phyloP scores from a whole-genome alignment of 768 basidiomycete genomes.

The Holtermanniella nyarrowii region DNA sequence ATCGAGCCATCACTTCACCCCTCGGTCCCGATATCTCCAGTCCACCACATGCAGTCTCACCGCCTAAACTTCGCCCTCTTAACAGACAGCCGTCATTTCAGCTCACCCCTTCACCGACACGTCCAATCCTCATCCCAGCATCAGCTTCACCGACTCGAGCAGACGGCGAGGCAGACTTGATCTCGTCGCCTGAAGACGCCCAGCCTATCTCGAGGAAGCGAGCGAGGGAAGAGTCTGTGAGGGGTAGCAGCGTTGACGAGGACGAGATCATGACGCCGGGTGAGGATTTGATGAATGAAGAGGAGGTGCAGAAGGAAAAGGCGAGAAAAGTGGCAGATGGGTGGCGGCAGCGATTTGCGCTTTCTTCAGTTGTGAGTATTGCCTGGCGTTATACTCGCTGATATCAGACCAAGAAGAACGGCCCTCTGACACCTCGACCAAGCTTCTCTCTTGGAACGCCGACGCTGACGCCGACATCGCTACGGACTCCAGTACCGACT shows the following conservation, averaged over 20 bases:
- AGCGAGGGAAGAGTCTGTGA: not conserved
- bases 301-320: not conserved
- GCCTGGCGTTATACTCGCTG: not conserved
- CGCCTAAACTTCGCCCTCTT: not conserved
- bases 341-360: not conserved
- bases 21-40: constrained; percentile 6
- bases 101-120: not conserved
- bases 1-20: constrained; percentile 7
- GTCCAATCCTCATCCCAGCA: not conserved
- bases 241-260: not conserved
- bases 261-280: not conserved
- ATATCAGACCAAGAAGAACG: not conserved
- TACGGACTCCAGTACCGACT: too few relatives aligned
- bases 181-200: not conserved
- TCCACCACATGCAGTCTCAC: constrained; percentile 1
- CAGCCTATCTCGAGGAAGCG: not conserved
- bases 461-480: not conserved
- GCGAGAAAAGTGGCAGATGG: not conserved
- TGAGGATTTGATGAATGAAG: not conserved
- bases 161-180: not conserved
- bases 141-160: not conserved
- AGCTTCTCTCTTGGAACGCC: not conserved
- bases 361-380: not conserved
- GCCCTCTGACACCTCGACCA: not conserved
- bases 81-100: not conserved